A percentile compares a stretch with the other conserved stretches of the same genome.
Conservation (phyloP, 2,329 filamentous ascomycete genomes). For the Xylariaceae sp. region DNA sequence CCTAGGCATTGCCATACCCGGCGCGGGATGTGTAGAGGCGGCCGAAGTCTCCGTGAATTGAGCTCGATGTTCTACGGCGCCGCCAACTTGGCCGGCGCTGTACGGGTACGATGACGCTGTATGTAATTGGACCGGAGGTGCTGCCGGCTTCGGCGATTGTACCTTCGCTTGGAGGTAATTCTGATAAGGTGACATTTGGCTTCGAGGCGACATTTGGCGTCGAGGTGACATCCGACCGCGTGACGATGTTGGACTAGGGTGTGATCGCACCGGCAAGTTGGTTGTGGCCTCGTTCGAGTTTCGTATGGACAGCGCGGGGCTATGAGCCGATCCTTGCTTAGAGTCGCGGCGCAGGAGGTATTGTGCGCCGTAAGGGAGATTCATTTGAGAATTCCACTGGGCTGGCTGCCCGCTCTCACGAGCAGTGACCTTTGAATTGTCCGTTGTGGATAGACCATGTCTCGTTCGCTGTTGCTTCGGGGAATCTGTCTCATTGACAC, state of each 20-base stretch:
- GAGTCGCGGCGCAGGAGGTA: constrained; percentile 35
- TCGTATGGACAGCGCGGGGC: constrained; percentile 15
- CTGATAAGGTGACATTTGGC: constrained; percentile 21
- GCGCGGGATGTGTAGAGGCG: constrained; percentile 27
- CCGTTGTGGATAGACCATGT: constrained; percentile 23
- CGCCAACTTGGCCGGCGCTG: constrained; percentile 17
- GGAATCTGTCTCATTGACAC: constrained; percentile 9
- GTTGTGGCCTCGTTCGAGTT: constrained; percentile 14
- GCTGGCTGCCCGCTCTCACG: constrained; percentile 30
- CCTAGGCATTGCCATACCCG: constrained; percentile 29
- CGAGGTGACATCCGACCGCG: constrained; percentile 20
- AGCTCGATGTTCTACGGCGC: constrained; percentile 23
- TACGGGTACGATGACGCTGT: constrained; percentile 24
- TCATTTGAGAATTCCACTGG: constrained; percentile 34
- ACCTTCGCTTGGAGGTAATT: constrained; percentile 17
- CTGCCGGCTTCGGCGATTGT: constrained; percentile 19
- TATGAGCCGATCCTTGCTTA: constrained; percentile 20
- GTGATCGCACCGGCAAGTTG: constrained; percentile 19
- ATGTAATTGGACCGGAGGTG: constrained; percentile 15
- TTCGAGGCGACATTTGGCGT: constrained; percentile 9
- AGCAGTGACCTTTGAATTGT: constrained; percentile 25
- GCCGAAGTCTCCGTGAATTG: constrained; percentile 27
- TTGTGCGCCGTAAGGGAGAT: constrained; percentile 37
- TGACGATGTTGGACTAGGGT: constrained; percentile 19
- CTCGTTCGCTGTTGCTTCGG: constrained; percentile 19